phyloP scores from a whole-genome alignment of 805 yeast species.

The Limtongia smithiae region DNA sequence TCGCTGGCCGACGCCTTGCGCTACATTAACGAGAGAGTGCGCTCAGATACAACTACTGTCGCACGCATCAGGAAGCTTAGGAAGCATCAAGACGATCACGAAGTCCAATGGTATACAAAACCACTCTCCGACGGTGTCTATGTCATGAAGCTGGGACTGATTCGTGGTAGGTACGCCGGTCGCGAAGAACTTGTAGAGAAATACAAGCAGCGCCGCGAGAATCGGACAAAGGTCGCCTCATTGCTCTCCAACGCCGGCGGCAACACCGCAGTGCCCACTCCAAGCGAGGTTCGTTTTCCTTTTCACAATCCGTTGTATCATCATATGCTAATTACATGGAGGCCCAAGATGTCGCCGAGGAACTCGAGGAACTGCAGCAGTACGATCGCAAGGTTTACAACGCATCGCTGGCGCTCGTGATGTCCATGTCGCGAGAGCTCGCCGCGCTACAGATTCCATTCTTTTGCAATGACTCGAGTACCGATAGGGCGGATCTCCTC shows the following conservation, averaged over 20 bases:
- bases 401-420: slow-evolving; percentile 15
- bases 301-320: not conserved
- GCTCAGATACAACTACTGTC: not conserved
- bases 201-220: slow-evolving; percentile 11
- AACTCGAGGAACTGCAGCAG: slow-evolving; percentile 4
- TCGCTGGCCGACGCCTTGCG: slow-evolving; percentile 8
- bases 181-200: slow-evolving; percentile 13
- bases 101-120: slow-evolving; percentile 24
- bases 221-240: slow-evolving; percentile 8
- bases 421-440: slow-evolving; percentile 18
- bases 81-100: slow-evolving; percentile 24
- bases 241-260: slow-evolving; percentile 21
- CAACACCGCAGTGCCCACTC: slow-evolving; percentile 7
- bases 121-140: no score
- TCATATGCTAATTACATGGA: not conserved
- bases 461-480: slow-evolving; percentile 4
- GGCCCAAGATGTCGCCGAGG: slow-evolving; percentile 13
- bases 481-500: not conserved
- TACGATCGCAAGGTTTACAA: slow-evolving; percentile 23
- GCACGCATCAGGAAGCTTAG: slow-evolving; percentile 12
- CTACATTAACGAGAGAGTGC: slow-evolving; percentile 4
- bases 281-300: not conserved
- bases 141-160: not conserved
- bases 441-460: slow-evolving; percentile 17
- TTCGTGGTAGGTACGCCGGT: slow-evolving; percentile 19